Base-by-base conservation (phyloP, 495 filamentous ascomycete species). In the Penicillium samsonianum region DNA sequence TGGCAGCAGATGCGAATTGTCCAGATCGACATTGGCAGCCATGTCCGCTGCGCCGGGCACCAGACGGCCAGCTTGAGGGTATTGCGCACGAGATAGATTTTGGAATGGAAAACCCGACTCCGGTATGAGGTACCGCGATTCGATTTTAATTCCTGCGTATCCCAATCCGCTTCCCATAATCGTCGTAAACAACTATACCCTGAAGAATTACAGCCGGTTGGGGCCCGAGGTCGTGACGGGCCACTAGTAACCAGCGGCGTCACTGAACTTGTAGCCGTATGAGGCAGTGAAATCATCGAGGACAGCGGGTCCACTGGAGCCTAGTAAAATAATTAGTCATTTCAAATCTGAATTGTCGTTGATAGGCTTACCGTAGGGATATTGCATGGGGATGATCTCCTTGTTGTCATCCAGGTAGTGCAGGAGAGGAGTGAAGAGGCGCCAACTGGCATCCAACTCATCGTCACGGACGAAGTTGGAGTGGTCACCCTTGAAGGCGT, bases 401-500 rank as follows among this genome's bases (percentile, higher is more conserved):
- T 94, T 93, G 79, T 97, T 97, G 70, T 94, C 91, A 65, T 99
- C 94, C 35, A 99, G 82, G 77, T 99, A 99, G 77, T 98, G 95
- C 65, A 99, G 80, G 38, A 99, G 84, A 54, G 94, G 94, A 5
- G 91, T 92, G 78, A 99, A 99, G 73, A 99, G 95, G 70, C 92
- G 91, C 94, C 94, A 99, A 79, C 89, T 93, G 52, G 95, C 91
- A 68, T 99, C 94, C 19, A 99, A 81, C 77, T 99, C 94, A 69
- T 99, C 94, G 67, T 99, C 95, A 78, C 94, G 87, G 58, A 99
- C 94, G 76, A 99, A 99, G 86, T 99, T 99, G 74, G 92, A 97
- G 82, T 98, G 94, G 73, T 99, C 94, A 53, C 94, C 94, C 82
- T 99, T 99, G 60, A 99, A 82, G 55, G 94, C 92, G 70, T 99